Evolutionary conservation across 164 flowering plant genomes (phyloP), one percentile per base, ranked within the genome.

Genomic region (Akebia trifoliata): DNA sequence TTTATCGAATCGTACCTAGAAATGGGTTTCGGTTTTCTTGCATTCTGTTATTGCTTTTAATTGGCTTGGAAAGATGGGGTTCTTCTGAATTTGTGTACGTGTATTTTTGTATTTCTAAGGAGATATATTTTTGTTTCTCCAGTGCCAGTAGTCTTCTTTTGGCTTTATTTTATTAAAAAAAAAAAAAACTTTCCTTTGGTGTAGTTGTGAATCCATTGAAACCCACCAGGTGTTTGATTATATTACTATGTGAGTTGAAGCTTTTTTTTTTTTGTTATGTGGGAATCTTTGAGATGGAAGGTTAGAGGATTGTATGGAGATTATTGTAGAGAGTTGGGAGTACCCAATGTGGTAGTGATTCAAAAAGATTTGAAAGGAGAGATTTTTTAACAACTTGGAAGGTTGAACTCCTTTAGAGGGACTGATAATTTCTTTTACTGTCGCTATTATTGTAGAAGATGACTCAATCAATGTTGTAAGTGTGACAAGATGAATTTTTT

Each of bases 1-100:
- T 12, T 22, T 14, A 11, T 29, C 15, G 28, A 25, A 9, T 56
- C 18, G 48, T 29, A 29, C 42, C 28, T 9, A 8, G 34, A 30
- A 43, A 8, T 28, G 37, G 63, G 47, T 37, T 36, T 49, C 30
- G 26, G 26, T 43, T 30, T 44, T 57, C 14, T 48, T 44, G 28
- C 30, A 17, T 22, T 30, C 8, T 28, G 34, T 37, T 28, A 5
- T 17, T 12, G 22, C 20, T 51, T 0, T 51, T 51, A 6, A 40
- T 21, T 26, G 48, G 34, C 21, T 53, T 53, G 17, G 6, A 2
- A 15, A 11, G 12, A 2, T 54, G 32, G 32, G 58, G 10, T 28
- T 55, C 9, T 55, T 25, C 9, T 7, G 20, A 8, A 30, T 42
- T 20, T 57, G 29, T 3, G 22, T 11, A n/a, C n/a, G n/a, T n/a